phyloP scores from a whole-genome alignment of 108 stramenopile genomes.

The Skeletonema potamos region DNA sequence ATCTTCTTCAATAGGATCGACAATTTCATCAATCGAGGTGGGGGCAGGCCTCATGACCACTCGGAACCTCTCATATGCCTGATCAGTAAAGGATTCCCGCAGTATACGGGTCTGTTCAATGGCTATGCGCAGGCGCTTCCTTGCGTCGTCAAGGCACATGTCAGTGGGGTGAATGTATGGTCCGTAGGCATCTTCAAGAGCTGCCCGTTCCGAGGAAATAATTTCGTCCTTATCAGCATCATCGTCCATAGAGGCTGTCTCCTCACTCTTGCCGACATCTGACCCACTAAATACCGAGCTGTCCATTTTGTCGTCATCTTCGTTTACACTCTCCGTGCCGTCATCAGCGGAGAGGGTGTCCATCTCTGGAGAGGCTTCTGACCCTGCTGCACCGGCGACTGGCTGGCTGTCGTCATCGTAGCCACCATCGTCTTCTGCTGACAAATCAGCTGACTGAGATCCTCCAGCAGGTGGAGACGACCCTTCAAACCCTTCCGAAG shows the following conservation, averaged over 20 bases:
- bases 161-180: conserved; percentile 65
- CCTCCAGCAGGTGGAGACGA: background rate
- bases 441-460: background rate
- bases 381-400: background rate
- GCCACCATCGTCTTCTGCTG: background rate
- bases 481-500: background rate
- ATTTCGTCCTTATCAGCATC: background rate
- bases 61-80: conserved; percentile 74
- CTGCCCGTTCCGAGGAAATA: conserved; percentile 12
- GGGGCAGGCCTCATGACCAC: conserved; percentile 61
- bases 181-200: conserved; percentile 46
- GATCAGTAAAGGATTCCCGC: conserved; percentile 70
- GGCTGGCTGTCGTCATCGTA: background rate
- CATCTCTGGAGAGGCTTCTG: background rate
- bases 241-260: background rate
- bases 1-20: conserved; percentile 44
- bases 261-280: background rate
- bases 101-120: conserved; percentile 73
- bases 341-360: background rate
- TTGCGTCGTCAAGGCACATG: conserved; percentile 61
- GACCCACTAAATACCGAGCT: background rate
- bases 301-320: background rate
- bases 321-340: background rate
- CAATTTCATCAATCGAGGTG: conserved; percentile 21
- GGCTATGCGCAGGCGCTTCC: conserved; percentile 62